Conservation (phyloP, 2,329 filamentous ascomycete genomes). For the Aspergillus phoenicis region DNA sequence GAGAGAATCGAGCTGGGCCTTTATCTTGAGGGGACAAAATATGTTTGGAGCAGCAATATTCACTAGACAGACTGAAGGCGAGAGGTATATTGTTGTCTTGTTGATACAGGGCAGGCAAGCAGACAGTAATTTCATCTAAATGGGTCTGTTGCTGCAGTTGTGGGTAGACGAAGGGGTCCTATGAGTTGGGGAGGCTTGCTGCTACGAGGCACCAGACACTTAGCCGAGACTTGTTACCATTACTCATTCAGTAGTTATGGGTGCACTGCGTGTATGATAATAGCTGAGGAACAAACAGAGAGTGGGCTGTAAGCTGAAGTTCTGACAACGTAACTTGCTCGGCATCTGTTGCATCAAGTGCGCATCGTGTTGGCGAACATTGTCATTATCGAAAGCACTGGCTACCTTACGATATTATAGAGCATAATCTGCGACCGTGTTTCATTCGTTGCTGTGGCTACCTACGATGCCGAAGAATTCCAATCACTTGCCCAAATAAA, state of each 20-base stretch:
- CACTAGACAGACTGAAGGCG: neutral
- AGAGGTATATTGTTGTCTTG: neutral
- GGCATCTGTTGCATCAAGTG: no score
- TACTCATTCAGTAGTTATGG: no score
- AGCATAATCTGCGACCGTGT: neutral
- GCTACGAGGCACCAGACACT: no score
- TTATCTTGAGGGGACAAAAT: neutral
- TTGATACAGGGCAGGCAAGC: neutral
- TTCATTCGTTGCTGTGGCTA: neutral
- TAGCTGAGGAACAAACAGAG: no score
- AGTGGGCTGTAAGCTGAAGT: no score
- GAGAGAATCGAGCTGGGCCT: neutral
- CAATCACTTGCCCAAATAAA: constrained; percentile 73
- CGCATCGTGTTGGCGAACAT: no score
- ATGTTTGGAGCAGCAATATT: neutral
- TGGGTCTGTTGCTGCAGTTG: no score
- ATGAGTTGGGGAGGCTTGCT: no score
- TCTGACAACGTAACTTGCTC: no score
- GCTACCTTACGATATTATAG: neutral
- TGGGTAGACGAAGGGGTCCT: no score
- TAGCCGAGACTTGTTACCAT: no score
- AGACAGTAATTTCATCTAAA: neutral
- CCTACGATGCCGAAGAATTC: constrained; percentile 43
- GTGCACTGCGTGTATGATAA: no score
- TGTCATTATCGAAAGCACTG: neutral